These are phyloP conservation scores for Suillus americanus DNA, from an alignment of 768 basidiomycete species.

Conservation along the genomic window DNA sequence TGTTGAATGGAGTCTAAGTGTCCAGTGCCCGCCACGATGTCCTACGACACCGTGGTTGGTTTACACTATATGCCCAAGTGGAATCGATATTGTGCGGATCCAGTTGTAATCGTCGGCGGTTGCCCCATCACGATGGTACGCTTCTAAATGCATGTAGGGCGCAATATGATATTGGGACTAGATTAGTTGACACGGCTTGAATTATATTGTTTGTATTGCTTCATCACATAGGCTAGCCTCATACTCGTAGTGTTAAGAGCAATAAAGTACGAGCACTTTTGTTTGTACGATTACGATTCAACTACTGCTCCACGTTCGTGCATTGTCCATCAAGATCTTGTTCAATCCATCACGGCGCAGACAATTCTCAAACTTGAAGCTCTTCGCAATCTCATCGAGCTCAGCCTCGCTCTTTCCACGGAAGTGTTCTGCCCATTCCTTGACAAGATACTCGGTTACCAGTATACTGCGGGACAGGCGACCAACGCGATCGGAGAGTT, in stretches of 20 bases:
- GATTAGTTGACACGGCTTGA: neutral
- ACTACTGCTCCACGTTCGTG: constrained; percentile 17
- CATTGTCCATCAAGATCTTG: constrained; percentile 46
- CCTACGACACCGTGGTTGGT: neutral
- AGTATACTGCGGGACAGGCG: constrained; percentile 67
- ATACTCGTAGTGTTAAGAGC: neutral
- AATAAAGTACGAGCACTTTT: neutral
- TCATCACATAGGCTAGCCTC: neutral
- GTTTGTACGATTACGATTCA: neutral
- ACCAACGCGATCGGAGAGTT: constrained; percentile 50
- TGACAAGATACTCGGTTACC: constrained; percentile 67
- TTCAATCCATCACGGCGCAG: constrained; percentile 67
- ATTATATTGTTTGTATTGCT: neutral
- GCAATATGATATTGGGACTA: neutral
- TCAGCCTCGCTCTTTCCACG: constrained; percentile 55
- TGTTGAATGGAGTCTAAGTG: neutral
- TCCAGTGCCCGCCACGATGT: neutral
- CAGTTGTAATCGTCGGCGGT: neutral
- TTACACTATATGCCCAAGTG: neutral
- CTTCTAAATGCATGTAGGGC: neutral
- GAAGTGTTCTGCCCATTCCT: constrained; percentile 75
- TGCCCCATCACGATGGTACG: neutral
- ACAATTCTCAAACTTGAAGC: constrained; percentile 73
- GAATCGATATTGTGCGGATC: neutral
- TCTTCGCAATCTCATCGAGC: constrained; percentile 71